These are phyloP conservation scores for Colletotrichum higginsianum DNA, from an alignment of 2,329 filamentous ascomycete species.

Conservation along the genomic window DNA sequence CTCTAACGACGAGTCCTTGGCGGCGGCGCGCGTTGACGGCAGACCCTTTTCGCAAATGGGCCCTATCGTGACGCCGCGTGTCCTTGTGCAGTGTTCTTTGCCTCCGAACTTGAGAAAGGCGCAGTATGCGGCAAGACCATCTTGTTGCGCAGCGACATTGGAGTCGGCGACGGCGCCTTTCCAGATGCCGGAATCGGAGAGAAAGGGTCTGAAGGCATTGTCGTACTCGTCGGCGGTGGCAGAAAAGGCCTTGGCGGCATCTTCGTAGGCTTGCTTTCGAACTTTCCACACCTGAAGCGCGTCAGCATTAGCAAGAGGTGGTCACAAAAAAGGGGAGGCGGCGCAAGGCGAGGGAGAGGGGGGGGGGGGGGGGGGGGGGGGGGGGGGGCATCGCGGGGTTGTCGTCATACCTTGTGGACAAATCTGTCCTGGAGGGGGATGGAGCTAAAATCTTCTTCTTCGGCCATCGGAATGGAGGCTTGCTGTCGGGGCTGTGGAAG, in stretches of 20 bases:
- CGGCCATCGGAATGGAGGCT: slow-evolving; percentile 73
- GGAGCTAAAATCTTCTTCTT: slow-evolving; percentile 88
- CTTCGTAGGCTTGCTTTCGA: slow-evolving; percentile 94
- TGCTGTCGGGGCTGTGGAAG: slow-evolving; percentile 4
- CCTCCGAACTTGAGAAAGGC: slow-evolving; percentile 94
- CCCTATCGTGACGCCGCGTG: slow-evolving; percentile 80
- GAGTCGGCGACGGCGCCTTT: slow-evolving; percentile 94
- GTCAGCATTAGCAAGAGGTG: slow-evolving; percentile 30
- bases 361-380: too few relatives aligned
- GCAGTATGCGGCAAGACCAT: slow-evolving; percentile 89
- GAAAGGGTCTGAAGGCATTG: slow-evolving; percentile 88
- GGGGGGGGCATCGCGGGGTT: neutral
- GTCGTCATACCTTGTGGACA: slow-evolving; percentile 77
- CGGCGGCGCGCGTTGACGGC: slow-evolving; percentile 87
- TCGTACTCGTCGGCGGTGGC: slow-evolving; percentile 87
- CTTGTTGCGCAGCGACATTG: slow-evolving; percentile 96
- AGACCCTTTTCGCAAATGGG: slow-evolving; percentile 94
- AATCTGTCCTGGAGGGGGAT: slow-evolving; percentile 86
- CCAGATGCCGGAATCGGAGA: slow-evolving; percentile 88
- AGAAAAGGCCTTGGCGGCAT: slow-evolving; percentile 89
- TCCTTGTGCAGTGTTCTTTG: slow-evolving; percentile 82
- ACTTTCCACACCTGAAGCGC: slow-evolving; percentile 88
- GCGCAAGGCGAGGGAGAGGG: neutral
- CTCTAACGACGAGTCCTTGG: slow-evolving; percentile 89
- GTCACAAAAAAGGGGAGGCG: neutral